Evolutionary conservation across 495 filamentous ascomycete genomes (phyloP).

Genomic region (Penicillium atrosanguineum): DNA sequence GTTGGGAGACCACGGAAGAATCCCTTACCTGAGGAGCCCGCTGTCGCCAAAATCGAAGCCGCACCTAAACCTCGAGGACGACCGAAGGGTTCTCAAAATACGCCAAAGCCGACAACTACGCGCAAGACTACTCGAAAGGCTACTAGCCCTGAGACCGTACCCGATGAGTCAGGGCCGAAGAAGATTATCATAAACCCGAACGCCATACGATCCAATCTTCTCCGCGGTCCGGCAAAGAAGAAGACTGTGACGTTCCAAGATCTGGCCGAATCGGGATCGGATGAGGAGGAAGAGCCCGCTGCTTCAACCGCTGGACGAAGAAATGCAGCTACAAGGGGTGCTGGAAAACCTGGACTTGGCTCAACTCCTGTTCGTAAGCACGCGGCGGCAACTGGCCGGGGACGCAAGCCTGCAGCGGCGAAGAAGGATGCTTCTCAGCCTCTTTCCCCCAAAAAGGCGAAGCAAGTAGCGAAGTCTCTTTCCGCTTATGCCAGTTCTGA

Average conservation of each 20-base stretch:
- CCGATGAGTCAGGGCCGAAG: slow-evolving; percentile 22
- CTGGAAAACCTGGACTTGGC: slow-evolving; percentile 34
- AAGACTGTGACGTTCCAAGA: slow-evolving; percentile 57
- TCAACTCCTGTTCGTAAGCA: slow-evolving; percentile 51
- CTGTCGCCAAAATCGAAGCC: slow-evolving; percentile 13
- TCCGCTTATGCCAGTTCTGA: slow-evolving; percentile 42
- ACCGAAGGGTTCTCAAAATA: slow-evolving; percentile 27
- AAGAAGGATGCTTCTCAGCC: slow-evolving; percentile 37
- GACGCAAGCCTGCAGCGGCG: slow-evolving; percentile 37
- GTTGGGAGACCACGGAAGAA: slow-evolving; percentile 35
- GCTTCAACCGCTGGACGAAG: slow-evolving; percentile 25
- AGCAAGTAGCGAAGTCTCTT: slow-evolving; percentile 48
- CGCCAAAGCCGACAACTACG: slow-evolving; percentile 17
- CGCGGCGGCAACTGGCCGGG: slow-evolving; percentile 26
- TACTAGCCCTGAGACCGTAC: slow-evolving; percentile 12
- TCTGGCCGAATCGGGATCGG: slow-evolving; percentile 35
- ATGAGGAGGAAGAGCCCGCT: slow-evolving; percentile 31
- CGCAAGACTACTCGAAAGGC: slow-evolving; percentile 26
- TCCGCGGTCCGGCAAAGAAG: slow-evolving; percentile 44
- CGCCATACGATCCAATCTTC: slow-evolving; percentile 34
- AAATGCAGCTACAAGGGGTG: slow-evolving; percentile 10
- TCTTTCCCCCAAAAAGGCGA: slow-evolving; percentile 57
- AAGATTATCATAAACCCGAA: slow-evolving; percentile 33
- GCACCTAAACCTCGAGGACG: slow-evolving; percentile 34
- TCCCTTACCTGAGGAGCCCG: slow-evolving; percentile 4